Evolutionary conservation across 139 green algal species (phyloP).

Genomic region (Dunaliella primolecta): DNA sequence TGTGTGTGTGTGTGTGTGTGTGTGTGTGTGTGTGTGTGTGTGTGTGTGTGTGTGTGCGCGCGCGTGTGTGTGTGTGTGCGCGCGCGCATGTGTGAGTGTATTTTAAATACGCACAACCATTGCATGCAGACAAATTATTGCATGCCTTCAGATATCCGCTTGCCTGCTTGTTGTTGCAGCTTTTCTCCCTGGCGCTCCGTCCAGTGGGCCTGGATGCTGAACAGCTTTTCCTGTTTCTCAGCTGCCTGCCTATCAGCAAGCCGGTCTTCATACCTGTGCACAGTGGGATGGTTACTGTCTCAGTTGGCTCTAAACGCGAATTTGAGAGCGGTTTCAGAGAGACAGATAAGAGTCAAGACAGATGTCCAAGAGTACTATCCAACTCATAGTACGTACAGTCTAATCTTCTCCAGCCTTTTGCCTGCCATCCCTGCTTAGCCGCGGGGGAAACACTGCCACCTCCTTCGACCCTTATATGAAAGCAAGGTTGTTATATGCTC

Average conservation of each 20-base stretch:
- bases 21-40: neutral
- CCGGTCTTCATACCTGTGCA: neutral
- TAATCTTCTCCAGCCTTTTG: neutral
- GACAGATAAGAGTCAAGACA: no score
- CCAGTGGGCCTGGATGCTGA: neutral
- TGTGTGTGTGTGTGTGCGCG: neutral
- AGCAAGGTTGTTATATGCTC: no score
- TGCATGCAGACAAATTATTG: no score
- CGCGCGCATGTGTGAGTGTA: neutral
- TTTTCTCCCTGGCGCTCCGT: neutral
- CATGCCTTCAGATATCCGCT: no score
- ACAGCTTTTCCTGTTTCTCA: neutral
- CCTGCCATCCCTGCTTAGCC: neutral
- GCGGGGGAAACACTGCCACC: no score
- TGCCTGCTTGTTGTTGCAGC: no score
- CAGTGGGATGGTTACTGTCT: no score
- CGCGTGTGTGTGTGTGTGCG: neutral
- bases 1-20: no score
- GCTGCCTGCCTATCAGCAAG: neutral
- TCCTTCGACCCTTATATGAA: no score
- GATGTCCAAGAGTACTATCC: no score
- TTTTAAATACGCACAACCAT: neutral
- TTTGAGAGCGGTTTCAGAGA: no score
- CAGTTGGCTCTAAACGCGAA: no score
- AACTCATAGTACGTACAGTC: neutral